Base-by-base conservation (phyloP, 78 protist genomes). In the Dictyostelium capitatum region DNA sequence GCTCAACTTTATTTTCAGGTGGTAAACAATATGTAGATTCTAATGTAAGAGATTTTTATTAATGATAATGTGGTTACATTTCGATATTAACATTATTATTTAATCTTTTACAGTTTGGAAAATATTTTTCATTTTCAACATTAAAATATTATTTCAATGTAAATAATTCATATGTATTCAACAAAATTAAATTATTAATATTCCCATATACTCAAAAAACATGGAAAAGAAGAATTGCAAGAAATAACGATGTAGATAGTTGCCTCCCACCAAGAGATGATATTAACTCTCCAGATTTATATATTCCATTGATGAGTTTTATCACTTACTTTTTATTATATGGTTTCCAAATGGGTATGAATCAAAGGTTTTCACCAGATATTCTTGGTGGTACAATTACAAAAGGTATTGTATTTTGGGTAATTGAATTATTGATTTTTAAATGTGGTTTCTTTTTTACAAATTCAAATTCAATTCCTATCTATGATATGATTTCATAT, bases 211-310 rank as follows among this genome's bases (percentile, higher is more conserved):
- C 78, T 41, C 97, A 95, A 82, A 72, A 92, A 92, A 73, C 79
- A 32, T 82, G 95, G 95, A 79, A 64, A 50, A 80, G 91, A 62
- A 89, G 97, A 78, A 87, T 85, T 20, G 20, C 30, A 3, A 95
- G 85, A 74, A 43, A 37, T 10, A 87, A 64, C 7, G 97, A 82
- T 69, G 56, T 57, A 5, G 90, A 79, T 46, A 46, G 57, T 46
- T 91, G 54, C 70, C 80, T 95, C 20, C 97, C 97, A 48, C 95
- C 97, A 47, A 57, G 95, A 83, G 97, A 83, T 41, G 98, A 97
- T 51, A 59, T 96, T 51, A 94, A 97, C 65, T 96, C 97, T 43
- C 97, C 98, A 23, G 98, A 97, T 70, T 91, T 97, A 30, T 97
- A 97, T 74, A 89, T 97, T 17, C 98, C 98, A 8, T 43, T 78